Base-by-base conservation (phyloP, 139 green algal species). In the Chara braunii region DNA sequence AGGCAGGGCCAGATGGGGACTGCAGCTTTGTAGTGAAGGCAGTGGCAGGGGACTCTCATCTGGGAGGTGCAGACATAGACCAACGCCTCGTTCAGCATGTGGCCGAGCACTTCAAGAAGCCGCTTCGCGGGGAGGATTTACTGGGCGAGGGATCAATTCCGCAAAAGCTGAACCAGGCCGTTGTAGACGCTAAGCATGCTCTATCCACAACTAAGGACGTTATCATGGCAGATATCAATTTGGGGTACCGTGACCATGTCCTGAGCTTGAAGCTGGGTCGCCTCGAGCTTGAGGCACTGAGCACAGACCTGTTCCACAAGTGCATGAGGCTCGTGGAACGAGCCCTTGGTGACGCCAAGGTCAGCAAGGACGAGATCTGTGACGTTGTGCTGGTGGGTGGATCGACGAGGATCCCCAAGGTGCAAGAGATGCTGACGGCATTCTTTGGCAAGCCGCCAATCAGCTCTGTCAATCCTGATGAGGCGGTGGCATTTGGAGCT, bases 1-100 rank as follows among this genome's bases (percentile, higher is more conserved):
- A 96, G 65, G 89, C 96, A 70, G 91, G 91, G 56, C 18, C 18
- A 18, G 18, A 26, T 14, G 18, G 18, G 40, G 40, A 26, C 18
- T 18, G 18, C 40, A 18, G 18, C 40, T 48, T 18, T 48, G 18
- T 14, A 18, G 40, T 14, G 40, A 48, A 48, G 40, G 40, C 40
- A 48, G 40, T 18, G 18, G 18, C 18, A 18, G 40, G 18, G 18
- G 18, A 48, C 40, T 18, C 40, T 26, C 18, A 18, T 26, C 18
- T 18, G 18, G 40, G 40, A 48, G 18, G 40, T 18, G 18, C 18
- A 18, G n/a, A n/a, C n/a, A n/a, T n/a, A n/a, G n/a, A n/a, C n/a
- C n/a, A n/a, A n/a, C n/a, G n/a, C n/a, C n/a, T n/a, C n/a, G n/a
- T n/a, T n/a, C n/a, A n/a, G n/a, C n/a, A n/a, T n/a, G n/a, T n/a